Conservation (phyloP, 495 filamentous ascomycete species). For the Trichoderma parareesei region DNA sequence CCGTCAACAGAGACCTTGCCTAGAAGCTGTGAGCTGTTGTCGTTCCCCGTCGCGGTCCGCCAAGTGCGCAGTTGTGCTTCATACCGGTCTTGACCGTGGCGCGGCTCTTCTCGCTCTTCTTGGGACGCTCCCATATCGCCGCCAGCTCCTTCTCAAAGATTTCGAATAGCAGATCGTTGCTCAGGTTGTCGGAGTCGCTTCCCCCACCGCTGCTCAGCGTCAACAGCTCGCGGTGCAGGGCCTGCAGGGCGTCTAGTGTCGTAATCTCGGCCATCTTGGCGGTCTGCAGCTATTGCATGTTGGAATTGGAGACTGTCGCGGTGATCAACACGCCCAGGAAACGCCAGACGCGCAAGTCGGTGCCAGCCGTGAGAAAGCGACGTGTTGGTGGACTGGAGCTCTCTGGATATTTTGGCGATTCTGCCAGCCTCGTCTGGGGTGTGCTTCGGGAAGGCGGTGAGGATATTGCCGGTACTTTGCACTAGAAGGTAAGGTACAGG, state of each 20-base stretch:
- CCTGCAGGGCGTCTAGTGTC: conserved; percentile 60
- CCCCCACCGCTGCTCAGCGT: conserved; percentile 54
- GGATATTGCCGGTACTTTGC: conserved; percentile 14
- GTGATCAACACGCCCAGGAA: background rate
- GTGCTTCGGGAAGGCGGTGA: conserved; percentile 11
- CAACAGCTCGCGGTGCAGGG: conserved; percentile 69
- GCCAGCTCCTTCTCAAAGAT: conserved; percentile 73
- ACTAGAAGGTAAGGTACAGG: background rate
- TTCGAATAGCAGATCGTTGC: conserved; percentile 52
- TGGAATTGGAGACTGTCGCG: background rate
- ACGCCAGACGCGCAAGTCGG: background rate
- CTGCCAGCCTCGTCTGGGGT: conserved; percentile 6
- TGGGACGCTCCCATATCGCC: conserved; percentile 39
- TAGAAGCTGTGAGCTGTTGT: conserved; percentile 36
- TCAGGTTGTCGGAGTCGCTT: conserved; percentile 54
- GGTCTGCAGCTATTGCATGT: conserved; percentile 21
- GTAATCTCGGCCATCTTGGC: conserved; percentile 56
- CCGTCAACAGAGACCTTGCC: conserved; percentile 64
- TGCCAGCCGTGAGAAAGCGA: conserved; percentile 5
- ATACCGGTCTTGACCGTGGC: conserved; percentile 39
- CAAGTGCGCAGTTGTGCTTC: conserved; percentile 22
- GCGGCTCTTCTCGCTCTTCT: conserved; percentile 59
- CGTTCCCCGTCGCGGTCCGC: background rate
- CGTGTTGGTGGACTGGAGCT: conserved; percentile 5
- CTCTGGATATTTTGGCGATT: background rate